Base-by-base conservation (phyloP, 768 basidiomycete species). In the Phaeotremella skinneri region DNA sequence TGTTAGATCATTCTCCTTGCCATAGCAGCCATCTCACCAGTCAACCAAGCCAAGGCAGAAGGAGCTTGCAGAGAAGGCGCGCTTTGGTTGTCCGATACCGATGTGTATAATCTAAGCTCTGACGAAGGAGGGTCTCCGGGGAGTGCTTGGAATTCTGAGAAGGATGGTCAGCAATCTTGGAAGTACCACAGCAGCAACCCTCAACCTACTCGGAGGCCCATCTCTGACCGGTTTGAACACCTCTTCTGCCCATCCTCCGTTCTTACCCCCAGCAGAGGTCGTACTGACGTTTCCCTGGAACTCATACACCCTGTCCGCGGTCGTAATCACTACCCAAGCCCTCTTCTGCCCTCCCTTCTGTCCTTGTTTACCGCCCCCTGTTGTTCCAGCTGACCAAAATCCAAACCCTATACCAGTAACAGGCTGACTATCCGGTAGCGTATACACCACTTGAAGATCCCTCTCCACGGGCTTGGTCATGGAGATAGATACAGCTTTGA, bases 281-380 rank as follows among this genome's bases (percentile, higher is more conserved):
- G 55, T 63, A 21, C 52, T 55, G 4, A 74, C 66, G 43, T 52
- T 53, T 1, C 69, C 74, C 43, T 72, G 70, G 3, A 94, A 90
- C 72, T 97, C 91, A 73, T 96, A 94, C 71, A 97, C 88, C 61
- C 92, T 83, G 5, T 88, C 86, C 11, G 85, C 83, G 2, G 96
- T 97, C 0, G 91, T 91, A 6, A 84, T 86, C 20, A 98, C 79
- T 17, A 96, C 84, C 20, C 93, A 80, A 2, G 73, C 77, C 30
- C 56, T 64, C 59, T 59, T 73, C 21, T 65, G 59, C n/a, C 58
- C 0, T 80, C 84, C 55, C 78, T 84, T 74, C 81, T 83, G 39
- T 82, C 84, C 56, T 86, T 86, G 42, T 81, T 73, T 0, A 84
- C 81, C 54, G 5, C 45, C 59, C 9, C 21, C 56, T 49, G 9